These are phyloP conservation scores for Fusarium sterilihyphosum DNA, from an alignment of 2,329 filamentous ascomycete genomes.

Conservation along the genomic window DNA sequence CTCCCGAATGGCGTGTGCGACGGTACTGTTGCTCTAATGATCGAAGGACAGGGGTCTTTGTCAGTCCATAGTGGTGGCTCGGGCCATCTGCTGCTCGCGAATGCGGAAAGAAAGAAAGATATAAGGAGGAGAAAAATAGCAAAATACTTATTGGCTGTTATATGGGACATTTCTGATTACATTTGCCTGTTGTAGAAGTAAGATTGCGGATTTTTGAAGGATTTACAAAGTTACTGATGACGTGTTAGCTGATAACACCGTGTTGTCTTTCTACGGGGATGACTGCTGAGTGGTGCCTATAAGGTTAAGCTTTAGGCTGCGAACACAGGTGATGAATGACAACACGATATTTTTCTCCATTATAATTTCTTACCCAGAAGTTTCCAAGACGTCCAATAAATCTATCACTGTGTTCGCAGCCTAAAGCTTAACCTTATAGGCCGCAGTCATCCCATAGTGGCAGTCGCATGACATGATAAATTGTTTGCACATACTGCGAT, in stretches of 20 bases:
- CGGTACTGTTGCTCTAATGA: neutral
- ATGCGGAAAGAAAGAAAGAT: neutral
- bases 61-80: neutral
- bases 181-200: neutral
- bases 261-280: neutral
- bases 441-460: too few relatives aligned
- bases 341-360: too few relatives aligned
- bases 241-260: neutral
- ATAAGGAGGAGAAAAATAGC: neutral
- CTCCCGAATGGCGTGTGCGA: neutral
- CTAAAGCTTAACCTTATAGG: too few relatives aligned
- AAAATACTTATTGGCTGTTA: rapidly evolving
- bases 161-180: neutral
- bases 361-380: too few relatives aligned
- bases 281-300: too few relatives aligned
- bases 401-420: too few relatives aligned
- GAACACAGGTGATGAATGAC: neutral
- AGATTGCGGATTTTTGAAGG: neutral
- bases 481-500: too few relatives aligned
- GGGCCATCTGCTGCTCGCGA: neutral
- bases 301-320: neutral
- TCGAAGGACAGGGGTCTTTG: neutral
- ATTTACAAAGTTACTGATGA: neutral
- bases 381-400: too few relatives aligned
- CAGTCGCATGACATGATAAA: too few relatives aligned